phyloP scores from a whole-genome alignment of 1,284 basidiomycete genomes.

The Ceratobasidium sp. region DNA sequence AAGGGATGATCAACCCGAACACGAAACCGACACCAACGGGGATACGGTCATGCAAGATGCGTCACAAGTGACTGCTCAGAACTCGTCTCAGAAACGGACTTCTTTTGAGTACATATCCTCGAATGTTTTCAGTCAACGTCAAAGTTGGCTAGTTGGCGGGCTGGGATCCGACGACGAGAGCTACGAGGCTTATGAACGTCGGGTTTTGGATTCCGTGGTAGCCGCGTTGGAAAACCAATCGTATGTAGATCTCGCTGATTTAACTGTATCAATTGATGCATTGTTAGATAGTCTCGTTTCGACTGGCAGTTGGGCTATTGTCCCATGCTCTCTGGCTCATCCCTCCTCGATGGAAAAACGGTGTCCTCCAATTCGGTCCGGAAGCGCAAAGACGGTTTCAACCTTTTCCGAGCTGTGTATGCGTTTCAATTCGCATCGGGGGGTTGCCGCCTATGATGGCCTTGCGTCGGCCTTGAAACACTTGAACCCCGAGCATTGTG shows the following conservation, averaged over 20 bases:
- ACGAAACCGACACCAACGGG: neutral
- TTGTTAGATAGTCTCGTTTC: neutral
- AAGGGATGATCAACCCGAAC: slow-evolving; percentile 6
- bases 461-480: slow-evolving; percentile 22
- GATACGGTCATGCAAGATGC: slow-evolving; percentile 31
- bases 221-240: neutral
- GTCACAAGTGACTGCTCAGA: neutral
- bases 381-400: slow-evolving; percentile 2
- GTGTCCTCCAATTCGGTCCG: slow-evolving; percentile 5
- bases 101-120: slow-evolving; percentile 19
- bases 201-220: slow-evolving; percentile 2
- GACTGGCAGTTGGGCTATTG: neutral
- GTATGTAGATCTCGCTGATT: neutral
- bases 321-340: slow-evolving; percentile 19
- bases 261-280: neutral
- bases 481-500: neutral
- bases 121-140: slow-evolving; percentile 16
- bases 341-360: neutral
- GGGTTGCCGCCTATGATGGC: slow-evolving; percentile 1
- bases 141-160: slow-evolving; percentile 15
- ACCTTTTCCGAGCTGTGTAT: slow-evolving; percentile 18
- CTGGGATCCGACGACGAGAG: neutral
- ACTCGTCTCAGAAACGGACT: neutral
- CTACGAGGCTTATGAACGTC: slow-evolving; percentile 4
- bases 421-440: slow-evolving; percentile 5